Evolutionary conservation across 495 filamentous ascomycete genomes (phyloP), one percentile per base, ranked within the genome.

Genomic region (Barbatosphaeria neglecta): DNA sequence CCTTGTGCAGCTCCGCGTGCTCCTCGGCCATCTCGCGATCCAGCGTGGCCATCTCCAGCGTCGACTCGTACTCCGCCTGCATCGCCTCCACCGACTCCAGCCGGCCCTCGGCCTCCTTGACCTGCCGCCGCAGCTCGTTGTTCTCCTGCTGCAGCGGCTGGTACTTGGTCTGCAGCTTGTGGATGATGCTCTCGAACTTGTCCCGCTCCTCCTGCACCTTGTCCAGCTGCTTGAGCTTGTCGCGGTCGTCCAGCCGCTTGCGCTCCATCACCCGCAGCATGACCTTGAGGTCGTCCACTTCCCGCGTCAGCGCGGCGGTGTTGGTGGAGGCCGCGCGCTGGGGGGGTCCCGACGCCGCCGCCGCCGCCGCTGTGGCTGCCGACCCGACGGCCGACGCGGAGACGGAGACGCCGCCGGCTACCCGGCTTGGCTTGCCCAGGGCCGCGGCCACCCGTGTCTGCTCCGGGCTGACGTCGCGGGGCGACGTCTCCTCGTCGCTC

Each of bases 21-120:
- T 97, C 90, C 62, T 96, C 90, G 2, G 92, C 93, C 88, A 97
- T 95, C 62, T 97, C 90, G 15, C 87, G 75, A 57, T 98, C 92
- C 17, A 98, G 68, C 0, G 83, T 82, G 16, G 87, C 86, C 67
- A 94, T 82, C 68, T 98, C 93, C 64, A 95, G 66, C 15, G 83
- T 70, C 6, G 80, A 75, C 16, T 96, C 92, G 63, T 92, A 79
- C 44, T 95, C 88, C 0, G 81, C 83, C 56, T 90, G 83, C 18
- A 83, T 67, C 13, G 72, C 66, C 50, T 90, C 87, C 9, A 92
- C 60, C 42, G 82, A 70, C 47, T 84, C 82, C 9, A 86, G 63
- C 41, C 72, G 75, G 13, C 72, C 62, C 51, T 89, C 82, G 6
- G 80, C 75, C 40, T 95, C 86, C 55, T 84, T 89, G 27, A 93